These are phyloP conservation scores for Mrakiaceae sp. DNA, from an alignment of 1,284 basidiomycete genomes.

Conservation along the genomic window DNA sequence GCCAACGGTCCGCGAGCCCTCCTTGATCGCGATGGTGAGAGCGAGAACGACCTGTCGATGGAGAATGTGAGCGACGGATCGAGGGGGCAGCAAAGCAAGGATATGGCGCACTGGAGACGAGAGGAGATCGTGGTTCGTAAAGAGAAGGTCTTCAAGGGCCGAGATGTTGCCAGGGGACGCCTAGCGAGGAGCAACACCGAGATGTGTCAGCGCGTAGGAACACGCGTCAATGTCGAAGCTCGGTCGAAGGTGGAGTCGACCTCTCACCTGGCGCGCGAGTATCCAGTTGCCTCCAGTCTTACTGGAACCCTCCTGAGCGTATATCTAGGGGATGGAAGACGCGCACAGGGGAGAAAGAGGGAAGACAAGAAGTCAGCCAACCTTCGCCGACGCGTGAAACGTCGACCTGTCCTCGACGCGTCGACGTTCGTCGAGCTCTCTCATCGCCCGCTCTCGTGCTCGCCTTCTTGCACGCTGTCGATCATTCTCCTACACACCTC, in stretches of 20 bases:
- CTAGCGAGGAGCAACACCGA: slow-evolving; percentile 34
- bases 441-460: slow-evolving; percentile 45
- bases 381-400: neutral
- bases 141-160: slow-evolving; percentile 86
- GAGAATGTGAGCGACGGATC: neutral
- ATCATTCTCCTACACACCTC: slow-evolving; percentile 60
- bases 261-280: slow-evolving; percentile 12
- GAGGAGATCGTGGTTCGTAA: slow-evolving; percentile 68
- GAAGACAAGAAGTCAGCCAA: neutral
- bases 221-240: slow-evolving; percentile 5
- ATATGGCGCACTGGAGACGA: slow-evolving; percentile 47
- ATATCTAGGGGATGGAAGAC: slow-evolving; percentile 3
- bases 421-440: slow-evolving; percentile 48
- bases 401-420: neutral
- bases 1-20: slow-evolving; percentile 41
- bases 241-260: neutral
- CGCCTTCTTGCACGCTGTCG: slow-evolving; percentile 17
- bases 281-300: slow-evolving; percentile 7
- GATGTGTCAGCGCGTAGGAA: neutral
- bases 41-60: slow-evolving; percentile 60
- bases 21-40: slow-evolving; percentile 50
- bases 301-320: slow-evolving; percentile 9
- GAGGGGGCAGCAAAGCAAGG: neutral
- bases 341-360: neutral
- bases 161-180: slow-evolving; percentile 93